Percentiles rank a stretch among this genome's conserved stretches.
These are phyloP conservation scores for Leccinum proximum DNA, from an alignment of 1,284 basidiomycete genomes.

Conservation along the genomic window DNA sequence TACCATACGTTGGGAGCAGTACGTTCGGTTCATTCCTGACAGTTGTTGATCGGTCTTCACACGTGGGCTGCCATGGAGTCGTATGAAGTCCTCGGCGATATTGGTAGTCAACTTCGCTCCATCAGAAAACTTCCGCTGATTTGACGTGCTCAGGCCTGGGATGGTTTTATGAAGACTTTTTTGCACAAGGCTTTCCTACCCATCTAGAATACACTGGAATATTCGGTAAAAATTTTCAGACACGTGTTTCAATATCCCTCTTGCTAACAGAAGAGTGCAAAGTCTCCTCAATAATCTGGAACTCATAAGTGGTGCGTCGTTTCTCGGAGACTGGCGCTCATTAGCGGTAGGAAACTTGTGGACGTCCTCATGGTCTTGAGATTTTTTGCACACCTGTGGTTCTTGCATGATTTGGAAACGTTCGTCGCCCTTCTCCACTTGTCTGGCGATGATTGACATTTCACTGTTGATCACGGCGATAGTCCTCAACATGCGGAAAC, in stretches of 20 bases:
- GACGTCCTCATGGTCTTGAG: conserved; percentile 83
- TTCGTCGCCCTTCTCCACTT: conserved; percentile 36
- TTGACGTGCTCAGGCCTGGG: conserved; percentile 42
- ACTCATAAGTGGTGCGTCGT: conserved; percentile 92
- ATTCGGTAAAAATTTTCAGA: conserved; percentile 55
- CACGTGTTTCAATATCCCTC: not conserved
- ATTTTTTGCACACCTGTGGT: conserved; percentile 90
- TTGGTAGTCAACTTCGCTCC: conserved; percentile 49
- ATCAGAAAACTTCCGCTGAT: conserved; percentile 9
- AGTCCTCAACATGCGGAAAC: conserved; percentile 95
- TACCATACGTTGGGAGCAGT: conserved; percentile 86
- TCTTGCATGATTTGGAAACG: conserved; percentile 87
- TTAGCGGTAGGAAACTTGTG: conserved; percentile 88
- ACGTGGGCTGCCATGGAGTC: conserved; percentile 90
- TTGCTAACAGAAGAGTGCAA: conserved; percentile 4
- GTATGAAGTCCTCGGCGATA: conserved; percentile 91
- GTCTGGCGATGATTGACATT: not conserved
- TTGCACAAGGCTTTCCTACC: conserved; percentile 91
- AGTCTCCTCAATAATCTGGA: conserved; percentile 88
- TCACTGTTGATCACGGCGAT: conserved; percentile 6
- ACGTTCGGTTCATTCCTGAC: conserved; percentile 28
- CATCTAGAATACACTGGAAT: conserved; percentile 96
- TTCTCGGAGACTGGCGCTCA: conserved; percentile 87
- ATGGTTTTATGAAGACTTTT: conserved; percentile 99
- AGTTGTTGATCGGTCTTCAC: conserved; percentile 88